Base-by-base conservation (phyloP, 1,284 basidiomycete genomes). In the Bjerkandera adusta region DNA sequence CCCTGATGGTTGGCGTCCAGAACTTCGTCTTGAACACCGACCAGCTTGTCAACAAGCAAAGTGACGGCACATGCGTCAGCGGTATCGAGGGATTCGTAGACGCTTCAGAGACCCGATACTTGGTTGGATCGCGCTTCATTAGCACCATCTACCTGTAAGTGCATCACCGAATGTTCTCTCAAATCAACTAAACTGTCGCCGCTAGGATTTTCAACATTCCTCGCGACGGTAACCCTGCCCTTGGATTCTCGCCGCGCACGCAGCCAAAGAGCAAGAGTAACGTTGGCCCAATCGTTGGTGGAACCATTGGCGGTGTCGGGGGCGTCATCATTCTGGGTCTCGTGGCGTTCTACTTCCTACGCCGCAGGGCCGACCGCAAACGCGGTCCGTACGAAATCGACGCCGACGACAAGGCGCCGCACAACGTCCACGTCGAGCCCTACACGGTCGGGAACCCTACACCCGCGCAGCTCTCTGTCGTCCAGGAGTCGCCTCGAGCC, bases 31-130 rank as follows among this genome's bases (percentile, higher is more conserved):
- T 72, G 15, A 65, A 68, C 52, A 55, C 68, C 49, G 54, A 58
- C n/a, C 46, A 54, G 7, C 63, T 73, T 12, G 55, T 72, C 15
- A 54, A 57, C 32, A 51, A 60, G 32, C 49, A 57, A 35, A 56
- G 56, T 27, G 56, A 64, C 37, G 53, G 60, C 16, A 37, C 38
- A 15, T 75, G 72, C 47, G 50, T 66, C 22, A 71, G 71, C 33
- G 58, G 60, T 24, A 62, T 73, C 36, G 62, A 71, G 48, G 67
- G 60, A 21, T 68, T 65, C 63, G 54, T 57, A 6, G 64, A 71
- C 49, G 16, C 54, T 1, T 55, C 47, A 8, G 54, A 60, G 12
- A 57, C 57, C 8, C 56, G 61, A 38, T 72, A 68, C 48, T 53
- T 73, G 10, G 57, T 75, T 34, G 72, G 72, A 11, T 12, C 41